Conservation (phyloP, 169 alveolate species). For the Eimeria falciformis region DNA sequence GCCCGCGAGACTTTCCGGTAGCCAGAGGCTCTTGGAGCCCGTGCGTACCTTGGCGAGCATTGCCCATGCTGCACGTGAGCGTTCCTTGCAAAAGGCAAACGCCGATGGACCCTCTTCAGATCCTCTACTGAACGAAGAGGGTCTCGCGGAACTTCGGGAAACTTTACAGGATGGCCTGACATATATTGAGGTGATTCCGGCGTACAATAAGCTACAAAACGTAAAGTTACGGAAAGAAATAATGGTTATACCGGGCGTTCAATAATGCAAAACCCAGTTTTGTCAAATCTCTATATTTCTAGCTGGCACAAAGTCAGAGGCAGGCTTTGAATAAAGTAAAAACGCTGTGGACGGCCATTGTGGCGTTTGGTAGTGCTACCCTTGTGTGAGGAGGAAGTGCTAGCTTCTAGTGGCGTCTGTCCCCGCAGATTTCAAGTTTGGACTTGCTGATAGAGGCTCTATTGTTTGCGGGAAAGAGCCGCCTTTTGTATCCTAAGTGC, state of each 20-base stretch:
- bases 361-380: too few species aligned
- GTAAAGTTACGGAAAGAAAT: neutral
- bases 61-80: constrained; percentile 50
- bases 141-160: constrained; percentile 54
- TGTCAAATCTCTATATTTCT: too few species aligned
- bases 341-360: too few species aligned
- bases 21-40: constrained; percentile 48
- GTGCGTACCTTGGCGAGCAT: constrained; percentile 23
- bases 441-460: constrained; percentile 40
- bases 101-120: neutral
- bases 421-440: neutral
- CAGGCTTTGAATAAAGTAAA: too few species aligned
- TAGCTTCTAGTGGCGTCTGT: neutral
- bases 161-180: constrained; percentile 45
- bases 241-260: too few species aligned
- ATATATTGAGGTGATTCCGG: constrained; percentile 2
- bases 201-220: neutral
- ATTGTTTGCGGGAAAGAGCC: constrained; percentile 1
- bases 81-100: constrained; percentile 27
- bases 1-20: constrained; percentile 36
- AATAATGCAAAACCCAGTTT: too few species aligned
- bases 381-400: too few species aligned
- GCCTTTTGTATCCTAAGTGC: constrained; percentile 41
- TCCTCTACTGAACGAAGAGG: constrained; percentile 42
- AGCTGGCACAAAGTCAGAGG: too few species aligned